These are phyloP conservation scores for Prunus mira DNA, from an alignment of 306 rosid species.

Conservation along the genomic window DNA sequence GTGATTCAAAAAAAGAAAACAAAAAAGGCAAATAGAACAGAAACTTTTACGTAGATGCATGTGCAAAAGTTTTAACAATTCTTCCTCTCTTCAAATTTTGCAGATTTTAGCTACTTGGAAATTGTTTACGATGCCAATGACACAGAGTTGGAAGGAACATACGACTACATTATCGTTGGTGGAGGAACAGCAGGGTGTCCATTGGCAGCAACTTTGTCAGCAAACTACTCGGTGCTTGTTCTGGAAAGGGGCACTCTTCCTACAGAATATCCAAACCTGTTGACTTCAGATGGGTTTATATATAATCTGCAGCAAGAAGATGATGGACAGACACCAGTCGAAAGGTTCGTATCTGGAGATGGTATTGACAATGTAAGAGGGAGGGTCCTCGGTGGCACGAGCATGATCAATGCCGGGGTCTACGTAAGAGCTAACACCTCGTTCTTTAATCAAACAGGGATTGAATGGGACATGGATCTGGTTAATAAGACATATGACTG, in stretches of 20 bases:
- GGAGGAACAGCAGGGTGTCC: too few species aligned
- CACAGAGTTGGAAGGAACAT: not conserved
- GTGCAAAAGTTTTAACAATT: too few species aligned
- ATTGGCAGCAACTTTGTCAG: constrained; percentile 30
- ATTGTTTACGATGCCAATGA: constrained; percentile 10
- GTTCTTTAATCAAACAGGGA: constrained; percentile 4
- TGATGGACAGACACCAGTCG: too few species aligned
- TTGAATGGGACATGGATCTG: constrained; percentile 12
- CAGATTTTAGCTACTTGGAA: constrained; percentile 30
- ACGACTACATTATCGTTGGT: too few species aligned
- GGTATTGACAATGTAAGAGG: too few species aligned
- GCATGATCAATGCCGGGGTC: too few species aligned
- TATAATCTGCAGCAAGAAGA: too few species aligned
- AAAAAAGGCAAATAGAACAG: too few species aligned
- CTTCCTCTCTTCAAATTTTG: not conserved
- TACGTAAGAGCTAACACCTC: constrained; percentile 8
- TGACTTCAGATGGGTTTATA: not conserved
- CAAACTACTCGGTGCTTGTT: constrained; percentile 17
- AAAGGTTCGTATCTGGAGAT: too few species aligned
- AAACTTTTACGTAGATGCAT: too few species aligned
- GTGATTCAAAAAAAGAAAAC: too few species aligned
- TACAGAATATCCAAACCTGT: not conserved
- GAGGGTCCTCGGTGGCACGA: too few species aligned
- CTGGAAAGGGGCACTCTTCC: constrained; percentile 15
- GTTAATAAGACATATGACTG: constrained; percentile 27